Evolutionary conservation across 768 basidiomycete genomes (phyloP).

Genomic region (Suillus clintonianus): DNA sequence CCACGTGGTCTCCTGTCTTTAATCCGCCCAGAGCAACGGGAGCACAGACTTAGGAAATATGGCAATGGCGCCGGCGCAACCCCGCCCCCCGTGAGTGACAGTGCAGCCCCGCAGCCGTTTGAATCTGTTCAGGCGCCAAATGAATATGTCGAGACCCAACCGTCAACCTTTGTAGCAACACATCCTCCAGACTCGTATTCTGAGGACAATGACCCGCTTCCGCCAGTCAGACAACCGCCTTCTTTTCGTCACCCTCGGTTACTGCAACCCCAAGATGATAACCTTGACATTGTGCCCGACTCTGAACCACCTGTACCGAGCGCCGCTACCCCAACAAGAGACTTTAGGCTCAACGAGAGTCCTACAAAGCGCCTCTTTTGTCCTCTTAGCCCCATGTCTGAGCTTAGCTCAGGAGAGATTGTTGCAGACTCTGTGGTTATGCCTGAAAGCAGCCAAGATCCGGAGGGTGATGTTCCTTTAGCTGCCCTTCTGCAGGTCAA

Average conservation of each 20-base stretch:
- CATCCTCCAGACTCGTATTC: constrained; percentile 8
- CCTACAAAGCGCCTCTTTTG: constrained; percentile 17
- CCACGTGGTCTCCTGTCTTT: neutral
- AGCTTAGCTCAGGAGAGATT: constrained; percentile 25
- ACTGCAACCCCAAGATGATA: constrained; percentile 17
- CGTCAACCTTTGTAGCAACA: constrained; percentile 20
- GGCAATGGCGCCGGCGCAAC: neutral
- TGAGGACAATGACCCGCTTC: no score
- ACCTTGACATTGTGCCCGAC: constrained; percentile 61
- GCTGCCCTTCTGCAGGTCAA: constrained; percentile 26
- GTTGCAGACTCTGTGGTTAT: constrained; percentile 29
- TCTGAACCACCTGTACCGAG: constrained; percentile 51
- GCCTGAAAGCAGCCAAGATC: constrained; percentile 33
- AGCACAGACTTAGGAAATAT: neutral
- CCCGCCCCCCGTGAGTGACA: neutral
- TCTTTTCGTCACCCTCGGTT: neutral
- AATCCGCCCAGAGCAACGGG: constrained; percentile 3
- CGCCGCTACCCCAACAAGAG: constrained; percentile 10
- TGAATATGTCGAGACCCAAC: constrained; percentile 14
- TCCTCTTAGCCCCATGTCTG: constrained; percentile 25
- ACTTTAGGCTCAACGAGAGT: constrained; percentile 6
- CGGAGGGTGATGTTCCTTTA: constrained; percentile 50
- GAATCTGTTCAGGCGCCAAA: constrained; percentile 13
- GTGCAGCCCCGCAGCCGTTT: neutral
- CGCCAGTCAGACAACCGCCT: neutral